phyloP scores from a whole-genome alignment of 2,329 filamentous ascomycete genomes.

The Cladosporium oxysporum region DNA sequence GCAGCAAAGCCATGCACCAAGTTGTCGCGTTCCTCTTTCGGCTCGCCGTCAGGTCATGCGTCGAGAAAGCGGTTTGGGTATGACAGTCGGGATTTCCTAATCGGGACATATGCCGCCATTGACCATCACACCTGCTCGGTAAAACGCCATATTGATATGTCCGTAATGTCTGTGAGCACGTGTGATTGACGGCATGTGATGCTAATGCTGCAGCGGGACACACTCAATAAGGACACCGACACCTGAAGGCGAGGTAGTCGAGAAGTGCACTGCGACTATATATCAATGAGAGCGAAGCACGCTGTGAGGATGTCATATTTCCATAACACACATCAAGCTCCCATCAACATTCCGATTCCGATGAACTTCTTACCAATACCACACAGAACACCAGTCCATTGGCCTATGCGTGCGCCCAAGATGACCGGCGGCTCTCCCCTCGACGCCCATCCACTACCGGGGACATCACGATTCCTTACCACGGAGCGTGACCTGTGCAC shows the following conservation, averaged over 20 bases:
- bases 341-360: background rate
- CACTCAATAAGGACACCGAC: background rate
- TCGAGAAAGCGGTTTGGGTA: background rate
- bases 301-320: background rate
- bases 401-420: background rate
- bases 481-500: background rate
- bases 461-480: background rate
- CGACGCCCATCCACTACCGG: slow-evolving; percentile 3
- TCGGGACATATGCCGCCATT: background rate
- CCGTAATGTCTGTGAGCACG: background rate
- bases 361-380: background rate
- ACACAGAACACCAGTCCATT: background rate
- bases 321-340: too few species aligned
- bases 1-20: background rate
- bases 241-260: background rate
- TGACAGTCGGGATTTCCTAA: background rate
- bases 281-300: background rate
- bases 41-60: background rate
- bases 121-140: background rate
- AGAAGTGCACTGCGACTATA: background rate
- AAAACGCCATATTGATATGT: background rate
- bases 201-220: background rate
- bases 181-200: background rate
- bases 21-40: background rate
- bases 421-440: slow-evolving; percentile 12